A percentile compares a stretch with the other conserved stretches of the same genome.
Evolutionary conservation across 768 basidiomycete genomes (phyloP).

Genomic region (Tulasnella sp.): DNA sequence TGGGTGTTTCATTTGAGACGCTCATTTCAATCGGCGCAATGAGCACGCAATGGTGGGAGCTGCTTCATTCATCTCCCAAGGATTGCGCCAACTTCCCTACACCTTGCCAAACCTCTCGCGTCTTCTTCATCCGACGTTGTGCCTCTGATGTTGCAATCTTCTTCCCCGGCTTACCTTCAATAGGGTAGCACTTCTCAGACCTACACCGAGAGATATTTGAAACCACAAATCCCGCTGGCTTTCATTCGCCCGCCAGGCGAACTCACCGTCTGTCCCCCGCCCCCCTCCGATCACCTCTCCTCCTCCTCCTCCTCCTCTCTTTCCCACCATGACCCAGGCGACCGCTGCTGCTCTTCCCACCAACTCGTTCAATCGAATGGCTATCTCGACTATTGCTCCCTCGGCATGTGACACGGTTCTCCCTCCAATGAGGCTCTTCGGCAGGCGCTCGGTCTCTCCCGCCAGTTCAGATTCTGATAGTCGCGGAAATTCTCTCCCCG

Average conservation of each 20-base stretch:
- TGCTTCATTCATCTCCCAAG: neutral
- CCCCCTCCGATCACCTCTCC: too few relatives aligned
- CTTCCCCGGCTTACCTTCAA: neutral
- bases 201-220: neutral
- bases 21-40: constrained; percentile 1
- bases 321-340: neutral
- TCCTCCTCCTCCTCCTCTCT: neutral
- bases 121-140: neutral
- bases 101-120: neutral
- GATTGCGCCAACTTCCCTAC: constrained; percentile 9
- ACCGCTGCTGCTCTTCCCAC: neutral
- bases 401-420: neutral
- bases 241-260: neutral
- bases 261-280: neutral
- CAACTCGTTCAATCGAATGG: neutral
- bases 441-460: neutral
- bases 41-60: constrained; percentile 9
- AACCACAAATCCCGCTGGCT: too few relatives aligned
- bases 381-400: neutral
- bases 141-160: neutral
- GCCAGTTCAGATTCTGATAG: neutral
- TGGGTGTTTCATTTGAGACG: neutral
- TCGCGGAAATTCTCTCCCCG: neutral
- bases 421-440: constrained; percentile 3
- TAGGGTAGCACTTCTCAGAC: too few relatives aligned